Evolutionary conservation across 192 early-diverging fungal genomes (phyloP), one percentile per base, ranked within the genome.

Genomic region (Coemansia sp.): DNA sequence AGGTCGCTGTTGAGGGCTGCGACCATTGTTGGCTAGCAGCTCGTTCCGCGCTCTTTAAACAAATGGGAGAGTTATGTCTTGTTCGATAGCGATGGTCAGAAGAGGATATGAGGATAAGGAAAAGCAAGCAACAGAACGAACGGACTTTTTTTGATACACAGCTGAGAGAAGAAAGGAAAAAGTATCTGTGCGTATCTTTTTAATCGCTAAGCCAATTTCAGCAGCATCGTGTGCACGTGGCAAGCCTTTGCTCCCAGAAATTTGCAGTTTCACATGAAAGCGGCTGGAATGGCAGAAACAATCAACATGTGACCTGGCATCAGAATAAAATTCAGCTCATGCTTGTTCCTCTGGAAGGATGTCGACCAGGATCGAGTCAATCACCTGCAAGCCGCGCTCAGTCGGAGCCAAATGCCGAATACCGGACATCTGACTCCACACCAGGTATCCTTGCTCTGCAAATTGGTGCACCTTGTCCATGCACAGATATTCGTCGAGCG

Each of bases 331-430:
- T 25, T 25, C 22, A 25, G 22, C 22, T 25, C 22, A 25, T 25
- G 22, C 22, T 25, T 25, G 22, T 25, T 25, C 22, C 22, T 25
- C 22, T 25, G 77, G 77, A 0, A 65, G 22, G 25, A 80, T 75
- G 32, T 80, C 77, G 1, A 75, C 48, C 56, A 80, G 50, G 18
- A 80, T 67, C 10, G 62, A 49, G 51, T 80, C 77, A 5, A 80
- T 70, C 45, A 80, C 72, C 52, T 71, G 60, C 25, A 80, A 56
- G 2, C 77, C 77, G 30, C 55, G 61, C 52, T 80, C 72, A 0
- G 77, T 80, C 11, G 77, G 77, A 14, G 64, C 60, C 34, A 75
- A 48, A n/a, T 34, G 22, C 2, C 33, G 2, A 4, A 18, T 14
- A 7, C 31, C 67, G 14, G 60, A 25, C 5, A 16, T 42, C 22